Evolutionary conservation across 495 filamentous ascomycete genomes (phyloP).

Genomic region (Lentithecium fluviatile): DNA sequence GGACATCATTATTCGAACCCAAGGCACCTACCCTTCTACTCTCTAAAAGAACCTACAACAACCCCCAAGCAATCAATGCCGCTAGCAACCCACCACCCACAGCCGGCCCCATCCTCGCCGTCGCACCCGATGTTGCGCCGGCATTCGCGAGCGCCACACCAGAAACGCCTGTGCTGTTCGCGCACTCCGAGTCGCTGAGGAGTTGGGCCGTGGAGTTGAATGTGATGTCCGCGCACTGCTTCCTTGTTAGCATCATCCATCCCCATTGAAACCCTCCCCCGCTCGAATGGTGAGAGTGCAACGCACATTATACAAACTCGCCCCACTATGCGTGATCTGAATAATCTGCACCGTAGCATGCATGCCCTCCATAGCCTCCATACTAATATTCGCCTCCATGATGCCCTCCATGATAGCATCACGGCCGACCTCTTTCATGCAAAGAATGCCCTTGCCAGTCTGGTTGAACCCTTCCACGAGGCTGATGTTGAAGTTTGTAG

Average conservation of each 20-base stretch:
- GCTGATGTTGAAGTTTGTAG: slow-evolving; percentile 60
- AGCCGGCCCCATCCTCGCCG: neutral
- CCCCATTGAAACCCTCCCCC: neutral
- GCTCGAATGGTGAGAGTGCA: neutral
- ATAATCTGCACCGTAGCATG: slow-evolving; percentile 58
- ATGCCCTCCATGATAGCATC: slow-evolving; percentile 23
- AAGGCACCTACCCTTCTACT: too few relatives aligned
- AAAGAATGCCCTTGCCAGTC: slow-evolving; percentile 61
- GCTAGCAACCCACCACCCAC: neutral
- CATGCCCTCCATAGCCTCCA: slow-evolving; percentile 47
- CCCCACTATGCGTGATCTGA: slow-evolving; percentile 50
- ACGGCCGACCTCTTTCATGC: slow-evolving; percentile 52
- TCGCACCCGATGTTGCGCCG: neutral
- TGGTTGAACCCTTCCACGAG: slow-evolving; percentile 56
- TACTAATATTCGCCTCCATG: slow-evolving; percentile 7
- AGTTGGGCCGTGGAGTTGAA: slow-evolving; percentile 50
- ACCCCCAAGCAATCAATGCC: neutral
- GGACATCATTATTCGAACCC: too few relatives aligned
- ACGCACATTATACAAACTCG: slow-evolving; percentile 61
- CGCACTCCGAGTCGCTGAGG: slow-evolving; percentile 48
- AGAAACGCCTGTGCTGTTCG: slow-evolving; percentile 47
- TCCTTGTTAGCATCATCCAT: slow-evolving; percentile 7
- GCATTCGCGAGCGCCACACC: slow-evolving; percentile 32
- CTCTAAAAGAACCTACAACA: too few relatives aligned
- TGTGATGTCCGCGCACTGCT: slow-evolving; percentile 62